Base-by-base conservation (phyloP, 2,329 filamentous ascomycete genomes). In the Xylaria sp. region DNA sequence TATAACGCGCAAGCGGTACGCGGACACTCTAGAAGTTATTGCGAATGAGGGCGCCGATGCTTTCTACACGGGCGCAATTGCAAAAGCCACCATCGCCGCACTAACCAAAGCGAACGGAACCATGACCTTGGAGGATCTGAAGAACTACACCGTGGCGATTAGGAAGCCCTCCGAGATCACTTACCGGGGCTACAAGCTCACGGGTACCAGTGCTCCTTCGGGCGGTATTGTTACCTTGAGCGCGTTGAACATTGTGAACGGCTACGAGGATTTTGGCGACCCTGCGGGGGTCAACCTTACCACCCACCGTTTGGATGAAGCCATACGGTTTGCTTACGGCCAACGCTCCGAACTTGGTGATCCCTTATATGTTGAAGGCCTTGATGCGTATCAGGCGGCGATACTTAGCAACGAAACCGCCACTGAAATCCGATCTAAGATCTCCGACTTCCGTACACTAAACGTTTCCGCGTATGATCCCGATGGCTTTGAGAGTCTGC, bases 231-330 rank as follows among this genome's bases (percentile, higher is more conserved):
- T 96, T 0, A 90, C 89, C 0, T 80, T 94, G 67, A 88, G 87
- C n/a, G 85, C 88, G 0, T 79, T 97, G 72, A 96, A 96, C 65
- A 91, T 90, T 27, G 79, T 95, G 47, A 85, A 90, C 67, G 91
- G 91, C 0, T 96, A 93, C 74, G 80, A 86, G 0, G 83, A 82
- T 25, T 89, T 95, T 54, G 89, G 87, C 20, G 80, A 87, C 13
- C 79, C 84, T 1, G 79, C 81, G 1, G 79, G 82, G 2, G 80
- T 81, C 54, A 85, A 86, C 69, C 76, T 93, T 0, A 92, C 89
- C 44, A 92, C 91, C 0, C 93, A 97, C 76, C 84, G 90, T 0
- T 80, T 97, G n/a, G 89, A 95, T 69, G 93, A 97, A 81, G 90
- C 92, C 1, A 91, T 96, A 66, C 84, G 91, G 7, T 97, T 94